These are phyloP conservation scores for Globisporangium abappressorium DNA, from an alignment of 352 stramenopile genomes.

Conservation along the genomic window DNA sequence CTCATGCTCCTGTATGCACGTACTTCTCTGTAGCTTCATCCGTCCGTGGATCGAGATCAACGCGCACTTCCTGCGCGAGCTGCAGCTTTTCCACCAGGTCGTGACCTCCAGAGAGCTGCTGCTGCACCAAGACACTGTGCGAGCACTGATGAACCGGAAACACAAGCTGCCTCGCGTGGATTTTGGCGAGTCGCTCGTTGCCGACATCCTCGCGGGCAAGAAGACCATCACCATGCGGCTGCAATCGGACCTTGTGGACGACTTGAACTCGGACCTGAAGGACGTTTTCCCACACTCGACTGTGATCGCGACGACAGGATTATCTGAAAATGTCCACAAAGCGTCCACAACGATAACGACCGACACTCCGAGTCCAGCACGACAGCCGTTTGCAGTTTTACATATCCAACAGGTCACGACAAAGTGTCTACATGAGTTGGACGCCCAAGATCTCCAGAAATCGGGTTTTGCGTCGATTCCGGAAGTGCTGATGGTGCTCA, in stretches of 20 bases:
- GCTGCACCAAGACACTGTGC: background rate
- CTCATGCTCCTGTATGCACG: background rate
- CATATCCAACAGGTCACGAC: conserved; percentile 37
- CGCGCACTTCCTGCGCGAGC: conserved; percentile 43
- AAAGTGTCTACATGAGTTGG: conserved; percentile 26
- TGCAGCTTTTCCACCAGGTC: conserved; percentile 18
- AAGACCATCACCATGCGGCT: conserved; percentile 77
- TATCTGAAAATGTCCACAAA: background rate
- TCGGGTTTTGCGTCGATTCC: conserved; percentile 39
- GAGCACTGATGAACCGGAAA: background rate
- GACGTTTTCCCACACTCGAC: conserved; percentile 32
- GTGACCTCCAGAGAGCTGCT: conserved; percentile 1
- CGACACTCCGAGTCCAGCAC: background rate
- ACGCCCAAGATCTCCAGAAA: conserved; percentile 30
- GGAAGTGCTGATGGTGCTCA: conserved; percentile 45
- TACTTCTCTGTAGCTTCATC: conserved; percentile 28
- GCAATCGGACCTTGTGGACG: conserved; percentile 37
- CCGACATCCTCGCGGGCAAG: conserved; percentile 30
- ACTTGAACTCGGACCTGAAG: conserved; percentile 54
- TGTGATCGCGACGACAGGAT: conserved; percentile 31
- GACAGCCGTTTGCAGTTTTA: conserved; percentile 46
- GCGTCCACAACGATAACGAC: conserved; percentile 23
- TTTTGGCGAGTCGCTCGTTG: conserved; percentile 48
- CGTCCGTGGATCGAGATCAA: conserved; percentile 78
- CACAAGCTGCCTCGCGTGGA: conserved; percentile 42